Conservation (phyloP, 2,329 filamentous ascomycete species). For the Sarocladium strictum region DNA sequence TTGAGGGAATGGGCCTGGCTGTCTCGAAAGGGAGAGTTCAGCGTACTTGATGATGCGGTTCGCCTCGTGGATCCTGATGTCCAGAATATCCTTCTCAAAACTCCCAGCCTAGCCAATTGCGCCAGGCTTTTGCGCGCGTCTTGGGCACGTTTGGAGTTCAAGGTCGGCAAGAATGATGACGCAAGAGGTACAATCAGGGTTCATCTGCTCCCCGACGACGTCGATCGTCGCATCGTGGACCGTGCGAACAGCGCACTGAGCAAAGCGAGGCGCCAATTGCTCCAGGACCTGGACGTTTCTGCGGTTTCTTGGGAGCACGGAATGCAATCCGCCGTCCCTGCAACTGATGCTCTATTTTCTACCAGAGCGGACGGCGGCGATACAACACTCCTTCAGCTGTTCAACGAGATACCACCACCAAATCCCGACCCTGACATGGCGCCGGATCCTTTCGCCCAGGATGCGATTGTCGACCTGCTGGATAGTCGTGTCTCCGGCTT, state of each 20-base stretch:
- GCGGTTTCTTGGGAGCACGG: conserved; percentile 47
- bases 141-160: conserved; percentile 41
- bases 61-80: conserved; percentile 15
- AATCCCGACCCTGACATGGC: conserved; percentile 46
- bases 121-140: conserved; percentile 24
- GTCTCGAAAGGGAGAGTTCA: neutral
- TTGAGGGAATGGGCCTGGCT: neutral
- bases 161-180: conserved; percentile 8
- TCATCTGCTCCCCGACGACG: conserved; percentile 62
- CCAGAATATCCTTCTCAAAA: conserved; percentile 23
- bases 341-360: neutral
- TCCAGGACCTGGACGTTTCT: conserved; percentile 52
- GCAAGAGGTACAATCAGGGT: conserved; percentile 39
- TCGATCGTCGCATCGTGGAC: conserved; percentile 46
- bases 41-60: neutral
- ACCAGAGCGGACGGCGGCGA: conserved; percentile 23
- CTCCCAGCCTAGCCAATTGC: conserved; percentile 18
- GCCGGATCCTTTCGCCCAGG: conserved; percentile 41
- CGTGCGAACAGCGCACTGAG: conserved; percentile 39
- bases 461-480: conserved; percentile 51
- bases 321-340: conserved; percentile 9
- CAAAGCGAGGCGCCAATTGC: conserved; percentile 39
- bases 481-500: conserved; percentile 49
- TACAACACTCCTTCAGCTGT: conserved; percentile 59
- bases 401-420: conserved; percentile 69